These are phyloP conservation scores for Wickerhamomyces chambardii DNA, from an alignment of 805 yeast genomes.

Conservation along the genomic window DNA sequence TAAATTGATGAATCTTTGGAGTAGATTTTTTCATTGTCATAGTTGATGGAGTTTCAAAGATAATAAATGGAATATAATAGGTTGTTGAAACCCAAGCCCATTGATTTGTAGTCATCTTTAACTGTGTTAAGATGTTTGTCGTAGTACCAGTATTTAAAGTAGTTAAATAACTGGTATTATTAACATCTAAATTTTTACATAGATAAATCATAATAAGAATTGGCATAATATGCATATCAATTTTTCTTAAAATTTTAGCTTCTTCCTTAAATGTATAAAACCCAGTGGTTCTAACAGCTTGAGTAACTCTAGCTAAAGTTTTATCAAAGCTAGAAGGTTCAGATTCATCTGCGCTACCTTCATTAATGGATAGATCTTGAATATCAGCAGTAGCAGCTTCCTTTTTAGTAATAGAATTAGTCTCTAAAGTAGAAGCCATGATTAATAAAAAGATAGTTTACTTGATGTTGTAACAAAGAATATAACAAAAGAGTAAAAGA, in stretches of 20 bases:
- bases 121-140: conserved; percentile 3
- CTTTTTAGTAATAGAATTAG: too few species aligned
- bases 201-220: conserved; percentile 7
- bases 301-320: background rate
- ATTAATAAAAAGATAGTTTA: too few species aligned
- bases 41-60: conserved; percentile 12
- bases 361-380: too few species aligned
- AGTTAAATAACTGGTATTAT: conserved; percentile 9
- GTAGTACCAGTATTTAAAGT: conserved; percentile 3
- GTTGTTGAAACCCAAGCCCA: conserved; percentile 8
- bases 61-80: conserved; percentile 10
- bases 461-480: too few species aligned
- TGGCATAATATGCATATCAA: conserved; percentile 9
- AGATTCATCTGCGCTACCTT: too few species aligned
- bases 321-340: background rate
- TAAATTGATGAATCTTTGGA: conserved; percentile 7
- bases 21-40: conserved; percentile 8
- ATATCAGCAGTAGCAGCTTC: too few species aligned
- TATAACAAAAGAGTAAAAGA: too few species aligned
- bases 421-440: too few species aligned
- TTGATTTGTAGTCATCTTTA: conserved; percentile 5
- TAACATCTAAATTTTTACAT: conserved; percentile 10
- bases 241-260: conserved; percentile 4
- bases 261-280: conserved; percentile 2
- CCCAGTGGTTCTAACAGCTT: conserved; percentile 4